phyloP scores from a whole-genome alignment of 2,329 filamentous ascomycete genomes.

The Microascus cirrosus region DNA sequence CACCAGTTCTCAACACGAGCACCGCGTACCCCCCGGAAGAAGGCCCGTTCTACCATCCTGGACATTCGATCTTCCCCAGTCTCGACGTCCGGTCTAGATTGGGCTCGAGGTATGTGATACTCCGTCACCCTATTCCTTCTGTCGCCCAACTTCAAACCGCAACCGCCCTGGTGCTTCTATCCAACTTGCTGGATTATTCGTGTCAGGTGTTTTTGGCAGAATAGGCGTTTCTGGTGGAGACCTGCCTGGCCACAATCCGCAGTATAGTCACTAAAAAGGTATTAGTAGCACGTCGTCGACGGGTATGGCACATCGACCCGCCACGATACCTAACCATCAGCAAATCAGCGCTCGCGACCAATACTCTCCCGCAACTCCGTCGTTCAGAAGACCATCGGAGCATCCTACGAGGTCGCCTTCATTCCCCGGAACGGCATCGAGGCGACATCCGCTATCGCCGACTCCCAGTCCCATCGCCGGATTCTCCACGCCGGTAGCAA shows the following conservation, averaged over 20 bases:
- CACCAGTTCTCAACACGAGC: slow-evolving; percentile 32
- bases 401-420: slow-evolving; percentile 39
- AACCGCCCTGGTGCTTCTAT: not conserved
- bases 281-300: slow-evolving; percentile 34
- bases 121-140: not conserved
- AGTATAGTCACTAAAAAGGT: not conserved
- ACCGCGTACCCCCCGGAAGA: slow-evolving; percentile 38
- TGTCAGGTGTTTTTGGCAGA: not conserved
- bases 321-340: slow-evolving; percentile 38
- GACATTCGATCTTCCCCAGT: slow-evolving; percentile 31
- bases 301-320: slow-evolving; percentile 48
- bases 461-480: slow-evolving; percentile 35
- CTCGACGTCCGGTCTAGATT: slow-evolving; percentile 44
- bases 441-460: slow-evolving; percentile 42
- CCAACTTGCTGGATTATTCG: not conserved
- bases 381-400: slow-evolving; percentile 36
- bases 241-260: not conserved
- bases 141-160: not conserved
- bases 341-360: slow-evolving; percentile 41
- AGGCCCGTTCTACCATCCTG: slow-evolving; percentile 34
- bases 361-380: slow-evolving; percentile 38
- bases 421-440: slow-evolving; percentile 30
- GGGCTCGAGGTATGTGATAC: slow-evolving; percentile 38
- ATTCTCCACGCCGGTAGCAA: slow-evolving; percentile 34
- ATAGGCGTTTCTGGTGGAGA: not conserved